Base-by-base conservation (phyloP, 768 basidiomycete genomes). In the Suillus subalutaceus region DNA sequence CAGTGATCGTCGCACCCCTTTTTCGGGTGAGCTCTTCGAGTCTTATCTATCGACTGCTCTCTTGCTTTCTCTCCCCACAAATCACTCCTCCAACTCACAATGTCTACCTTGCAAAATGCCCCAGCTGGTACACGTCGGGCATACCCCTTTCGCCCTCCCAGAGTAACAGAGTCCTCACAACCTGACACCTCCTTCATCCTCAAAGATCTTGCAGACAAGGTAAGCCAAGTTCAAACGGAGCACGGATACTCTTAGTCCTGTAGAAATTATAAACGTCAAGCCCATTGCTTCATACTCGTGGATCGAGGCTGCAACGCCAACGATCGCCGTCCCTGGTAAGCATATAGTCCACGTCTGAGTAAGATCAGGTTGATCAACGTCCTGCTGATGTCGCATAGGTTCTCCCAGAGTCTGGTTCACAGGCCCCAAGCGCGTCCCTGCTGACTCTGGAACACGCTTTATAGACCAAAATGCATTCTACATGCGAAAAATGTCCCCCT, bases 341-440 rank as follows among this genome's bases (percentile, higher is more conserved):
- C 40, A 59, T 30, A 30, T 7, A 10, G 10, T 59, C 23, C 16
- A 59, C 41, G 41, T 41, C 26, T 15, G 40, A 18, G 26, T 30
- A 30, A 41, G 23, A 59, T 30, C 26, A 18, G 26, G 13, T 12
- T 67, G 10, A 32, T 56, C 20, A 62, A 18, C 46, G 16, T 53
- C 23, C 16, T 41, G 9, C 13, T 18, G 40, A 30, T 41, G 40
- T 74, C 6, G 62, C 75, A 5, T 66, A 91, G 89, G 89, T 0
- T 86, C 85, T 0, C 89, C 90, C 0, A 82, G 83, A 23, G 74
- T 83, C 63, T 91, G 90, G 90, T 79, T 85, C 32, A 72, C 76
- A 0, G 70, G 81, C 7, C 89, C 90, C 1, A 86, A 81, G 69
- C 80, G 74, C 8, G 86, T 92, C 16, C 79, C 82, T 4, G 80